Conservation (phyloP, 495 filamentous ascomycete species). For the Margaritispora aquatica region DNA sequence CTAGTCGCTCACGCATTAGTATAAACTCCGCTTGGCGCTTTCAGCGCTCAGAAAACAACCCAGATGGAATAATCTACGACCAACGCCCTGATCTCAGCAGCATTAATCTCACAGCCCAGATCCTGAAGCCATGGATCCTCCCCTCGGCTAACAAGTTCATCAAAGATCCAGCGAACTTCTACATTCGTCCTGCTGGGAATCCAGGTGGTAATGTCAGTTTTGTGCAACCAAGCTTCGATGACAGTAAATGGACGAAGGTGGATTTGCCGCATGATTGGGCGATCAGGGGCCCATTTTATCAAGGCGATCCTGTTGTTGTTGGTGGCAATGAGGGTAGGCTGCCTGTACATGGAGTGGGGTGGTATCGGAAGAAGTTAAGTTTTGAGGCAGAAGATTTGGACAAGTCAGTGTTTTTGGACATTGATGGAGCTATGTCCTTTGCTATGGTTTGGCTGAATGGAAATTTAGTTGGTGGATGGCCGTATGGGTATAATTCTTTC, state of each 20-base stretch:
- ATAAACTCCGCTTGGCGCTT: constrained; percentile 33
- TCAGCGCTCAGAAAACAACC: constrained; percentile 29
- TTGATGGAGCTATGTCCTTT: constrained; percentile 45
- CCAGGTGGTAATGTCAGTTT: constrained; percentile 25
- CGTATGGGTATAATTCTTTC: constrained; percentile 43
- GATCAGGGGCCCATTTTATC: constrained; percentile 38
- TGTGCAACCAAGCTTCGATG: constrained; percentile 29
- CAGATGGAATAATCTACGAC: constrained; percentile 31
- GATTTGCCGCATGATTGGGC: constrained; percentile 44
- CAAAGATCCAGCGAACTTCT: constrained; percentile 20
- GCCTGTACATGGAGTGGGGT: constrained; percentile 38
- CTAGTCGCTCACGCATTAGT: constrained; percentile 24
- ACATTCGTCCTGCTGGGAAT: constrained; percentile 25
- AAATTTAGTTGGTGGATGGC: constrained; percentile 41
- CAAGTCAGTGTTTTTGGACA: constrained; percentile 37
- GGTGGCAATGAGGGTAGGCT: constrained; percentile 53
- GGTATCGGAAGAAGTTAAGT: constrained; percentile 38
- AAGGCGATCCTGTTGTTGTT: constrained; percentile 26
- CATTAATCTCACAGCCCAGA: neutral
- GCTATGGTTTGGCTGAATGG: constrained; percentile 42
- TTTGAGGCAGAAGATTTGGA: constrained; percentile 23
- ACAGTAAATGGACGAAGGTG: constrained; percentile 30
- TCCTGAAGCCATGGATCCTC: constrained; percentile 34
- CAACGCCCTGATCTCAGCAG: neutral
- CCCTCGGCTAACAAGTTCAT: constrained; percentile 35